Base-by-base conservation (phyloP, 495 filamentous ascomycete species). In the Penicillium roqueforti region DNA sequence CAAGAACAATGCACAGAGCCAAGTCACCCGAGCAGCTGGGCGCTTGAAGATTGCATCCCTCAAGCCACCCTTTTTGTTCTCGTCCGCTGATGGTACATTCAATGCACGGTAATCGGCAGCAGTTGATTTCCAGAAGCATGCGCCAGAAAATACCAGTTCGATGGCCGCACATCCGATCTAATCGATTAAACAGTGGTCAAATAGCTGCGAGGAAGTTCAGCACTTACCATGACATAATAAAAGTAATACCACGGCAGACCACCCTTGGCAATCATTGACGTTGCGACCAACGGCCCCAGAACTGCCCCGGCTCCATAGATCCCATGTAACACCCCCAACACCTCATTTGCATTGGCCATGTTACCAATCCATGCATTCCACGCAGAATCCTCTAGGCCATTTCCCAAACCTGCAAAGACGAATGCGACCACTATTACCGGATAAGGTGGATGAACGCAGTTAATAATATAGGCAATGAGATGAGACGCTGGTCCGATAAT, bases 1-100 rank as follows among this genome's bases (percentile, higher is more conserved):
- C 34, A 93, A 69, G 69, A 95, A 95, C 14, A 87, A 39, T 8
- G 91, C 80, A 32, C 83, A 81, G 20, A 93, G 68, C 89, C 89
- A 96, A 23, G 87, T 87, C 3, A 93, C 79, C 7, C 68, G 55
- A 32, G 62, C 78, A 47, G 56, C 73, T 43, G 62, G 75, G 19
- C 58, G 64, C 36, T 71, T 74, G 26, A 79, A 72, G 1, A 88
- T 68, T 0, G 84, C 84, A 56, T 82, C 73, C 23, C 72, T 77
- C 23, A 85, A 74, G 9, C 80, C 74, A 37, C 80, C 77, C 44
- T 78, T 62, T 2, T 50, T 67, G 61, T 69, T 46, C 50, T 74
- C 51, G 48, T 68, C 62, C 50, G 44, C 41, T 13, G 48, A 49
- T 26, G 60, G 64, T 57, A 58, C 51, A 51, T 55, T 72, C 34